Evolutionary conservation across 2,329 filamentous ascomycete species (phyloP), one percentile per base, ranked within the genome.

Genomic region (Cadophora gregata): DNA sequence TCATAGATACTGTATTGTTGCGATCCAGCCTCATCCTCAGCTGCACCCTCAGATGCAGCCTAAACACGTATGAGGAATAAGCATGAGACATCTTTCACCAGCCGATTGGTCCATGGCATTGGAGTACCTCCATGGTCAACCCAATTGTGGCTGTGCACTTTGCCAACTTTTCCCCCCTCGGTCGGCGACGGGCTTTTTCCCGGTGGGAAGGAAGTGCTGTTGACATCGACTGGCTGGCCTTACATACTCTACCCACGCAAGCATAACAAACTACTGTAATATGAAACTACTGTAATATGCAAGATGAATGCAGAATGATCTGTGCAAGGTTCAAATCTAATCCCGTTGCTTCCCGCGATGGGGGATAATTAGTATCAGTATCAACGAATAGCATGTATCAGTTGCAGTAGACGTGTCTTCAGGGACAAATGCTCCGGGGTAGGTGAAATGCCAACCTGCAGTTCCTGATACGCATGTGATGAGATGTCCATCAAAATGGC

Each of bases 1-100:
- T 71, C 67, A 70, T 65, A 14, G 12, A n/a, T 27, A n/a, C n/a
- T n/a, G n/a, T n/a, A n/a, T 48, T 14, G 21, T n/a, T 33, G 29
- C 19, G 19, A 51, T 36, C 33, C 29, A 48, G 38, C 61, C 24
- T 47, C 47, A 45, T 36, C 24, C 51, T 59, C 61, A 66, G 29
- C 38, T 48, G 29, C 24, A 53, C 31, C 19, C n/a, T 45, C 24
- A 33, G 42, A 36, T 24, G 27, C 31, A 50, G 29, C 45, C 56
- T 42, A 64, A 45, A 42, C 1, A 36, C 58, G 3, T 25, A 59
- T 61, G 10, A 16, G 48, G 60, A 59, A 55, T 53, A 56, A 58
- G 36, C 38, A 8, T 9, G 12, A 29, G 25, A 29, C 48, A 51
- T 7, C n/a, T n/a, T n/a, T 29, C 7, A 6, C 16, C 4, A 29